Base-by-base conservation (phyloP, 169 alveolate species). In the Perkinsus marinus region DNA sequence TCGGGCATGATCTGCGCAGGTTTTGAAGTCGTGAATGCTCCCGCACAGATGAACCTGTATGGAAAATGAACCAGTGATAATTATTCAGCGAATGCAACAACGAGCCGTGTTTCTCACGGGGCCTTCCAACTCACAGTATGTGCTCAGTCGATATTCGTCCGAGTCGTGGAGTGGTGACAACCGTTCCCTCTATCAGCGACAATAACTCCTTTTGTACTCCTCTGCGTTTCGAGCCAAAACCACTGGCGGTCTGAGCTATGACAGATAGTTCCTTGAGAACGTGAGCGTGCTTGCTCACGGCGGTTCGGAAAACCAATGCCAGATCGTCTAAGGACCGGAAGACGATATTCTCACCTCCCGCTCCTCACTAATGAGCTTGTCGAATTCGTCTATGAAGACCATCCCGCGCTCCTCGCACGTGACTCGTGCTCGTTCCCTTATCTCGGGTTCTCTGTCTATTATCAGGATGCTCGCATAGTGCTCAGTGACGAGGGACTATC, bases 1-100 rank as follows among this genome's bases (percentile, higher is more conserved):
- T 92, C 93, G 10, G 93, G 93, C 39, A 92, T 92, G 69, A 92
- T 92, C 68, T 92, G 92, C 16, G 93, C 36, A 13, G 93, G 93
- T 39, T 92, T 92, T 43, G 91, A 13, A 0, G 90, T 30, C n/a
- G 68, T 41, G 69, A 91, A 91, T 0, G 91, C 90, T 7, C 36
- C 46, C 90, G 41, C 68, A 91, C 93, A 0, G 93, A 92, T 19
- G 93, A 57, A 57, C 34, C 79, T 57, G 79, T 30, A 7, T 0
- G 34, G 5, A 16, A 10, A 10, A 41, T 41, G 79, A 57, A 57
- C 79, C 79, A 19, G 79, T n/a, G n/a, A n/a, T n/a, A n/a, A n/a
- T n/a, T n/a, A n/a, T n/a, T n/a, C n/a, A n/a, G n/a, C n/a, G n/a
- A n/a, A n/a, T n/a, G n/a, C n/a, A n/a, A n/a, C n/a, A n/a, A n/a